Conservation (phyloP, 306 rosid species). For the Betula pendula region DNA sequence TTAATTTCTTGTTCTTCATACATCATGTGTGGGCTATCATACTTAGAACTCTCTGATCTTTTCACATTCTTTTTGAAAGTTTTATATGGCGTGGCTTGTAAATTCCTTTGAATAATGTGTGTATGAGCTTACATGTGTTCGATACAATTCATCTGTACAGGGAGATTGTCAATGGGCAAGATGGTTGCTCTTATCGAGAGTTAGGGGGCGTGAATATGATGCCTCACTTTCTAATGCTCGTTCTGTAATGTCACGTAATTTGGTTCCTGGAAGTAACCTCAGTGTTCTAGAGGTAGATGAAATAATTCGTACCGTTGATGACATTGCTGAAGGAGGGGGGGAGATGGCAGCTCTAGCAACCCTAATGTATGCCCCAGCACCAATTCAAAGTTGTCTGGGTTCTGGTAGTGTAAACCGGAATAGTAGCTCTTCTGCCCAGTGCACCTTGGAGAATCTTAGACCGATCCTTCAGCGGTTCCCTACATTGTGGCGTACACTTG, state of each 20-base stretch:
- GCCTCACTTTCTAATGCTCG: constrained; percentile 93
- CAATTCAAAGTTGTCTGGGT: constrained; percentile 76
- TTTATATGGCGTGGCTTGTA: not conserved
- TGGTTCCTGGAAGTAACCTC: constrained; percentile 62
- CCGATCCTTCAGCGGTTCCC: constrained; percentile 84
- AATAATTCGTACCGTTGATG: constrained; percentile 88
- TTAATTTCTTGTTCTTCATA: not conserved
- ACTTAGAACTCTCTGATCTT: not conserved
- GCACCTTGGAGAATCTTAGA: constrained; percentile 92
- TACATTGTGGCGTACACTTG: constrained; percentile 77
- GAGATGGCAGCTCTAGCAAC: constrained; percentile 98
- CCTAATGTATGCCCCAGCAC: constrained; percentile 76
- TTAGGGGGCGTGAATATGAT: constrained; percentile 80
- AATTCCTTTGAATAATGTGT: constrained; percentile 4
- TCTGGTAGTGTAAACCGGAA: constrained; percentile 82
- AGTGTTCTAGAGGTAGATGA: constrained; percentile 71
- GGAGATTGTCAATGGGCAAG: constrained; percentile 92
- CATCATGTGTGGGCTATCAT: constrained; percentile 3
- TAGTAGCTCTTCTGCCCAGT: constrained; percentile 78
- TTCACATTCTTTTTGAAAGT: not conserved
- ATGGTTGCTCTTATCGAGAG: constrained; percentile 84
- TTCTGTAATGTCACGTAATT: constrained; percentile 55
- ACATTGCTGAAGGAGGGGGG: constrained; percentile 97
- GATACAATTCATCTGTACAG: constrained; percentile 46
- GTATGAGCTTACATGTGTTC: constrained; percentile 28